phyloP scores from a whole-genome alignment of 805 yeast species.

The Clavispora fructus region DNA sequence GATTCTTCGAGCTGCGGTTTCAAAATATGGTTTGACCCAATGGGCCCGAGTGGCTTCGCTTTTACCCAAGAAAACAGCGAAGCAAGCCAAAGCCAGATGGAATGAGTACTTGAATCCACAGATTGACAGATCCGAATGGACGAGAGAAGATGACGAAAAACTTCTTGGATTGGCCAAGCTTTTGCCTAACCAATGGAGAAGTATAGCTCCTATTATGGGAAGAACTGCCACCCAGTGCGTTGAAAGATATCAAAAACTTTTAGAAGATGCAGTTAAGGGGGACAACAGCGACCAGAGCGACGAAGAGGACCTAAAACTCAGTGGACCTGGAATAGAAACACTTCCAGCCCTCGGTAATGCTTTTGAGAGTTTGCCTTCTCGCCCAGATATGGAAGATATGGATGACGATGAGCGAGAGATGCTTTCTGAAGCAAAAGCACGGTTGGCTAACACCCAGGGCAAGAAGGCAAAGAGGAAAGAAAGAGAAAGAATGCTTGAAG shows the following conservation, averaged over 20 bases:
- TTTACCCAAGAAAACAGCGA: conserved; percentile 78
- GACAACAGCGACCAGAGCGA: conserved; percentile 20
- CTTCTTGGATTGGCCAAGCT: conserved; percentile 60
- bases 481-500: conserved; percentile 76
- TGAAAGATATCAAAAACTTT: conserved; percentile 71
- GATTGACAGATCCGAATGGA: conserved; percentile 62
- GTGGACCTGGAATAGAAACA: conserved; percentile 53
- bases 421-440: conserved; percentile 90
- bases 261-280: conserved; percentile 42
- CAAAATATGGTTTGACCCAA: conserved; percentile 89
- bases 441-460: conserved; percentile 89
- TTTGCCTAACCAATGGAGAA: conserved; percentile 92
- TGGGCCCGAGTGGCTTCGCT: conserved; percentile 93
- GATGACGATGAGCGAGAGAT: conserved; percentile 88
- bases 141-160: conserved; percentile 68
- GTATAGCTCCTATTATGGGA: conserved; percentile 75
- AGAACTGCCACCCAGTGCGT: conserved; percentile 84
- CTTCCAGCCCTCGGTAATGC: conserved; percentile 38
- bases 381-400: conserved; percentile 73
- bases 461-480: conserved; percentile 89
- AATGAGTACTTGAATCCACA: conserved; percentile 77
- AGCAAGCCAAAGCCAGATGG: conserved; percentile 93
- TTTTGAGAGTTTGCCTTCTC: conserved; percentile 75
- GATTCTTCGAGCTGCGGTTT: conserved; percentile 81
- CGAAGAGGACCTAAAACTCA: conserved; percentile 30